phyloP scores from a whole-genome alignment of 176 grass and related monocot species.

The Areca catechu region DNA sequence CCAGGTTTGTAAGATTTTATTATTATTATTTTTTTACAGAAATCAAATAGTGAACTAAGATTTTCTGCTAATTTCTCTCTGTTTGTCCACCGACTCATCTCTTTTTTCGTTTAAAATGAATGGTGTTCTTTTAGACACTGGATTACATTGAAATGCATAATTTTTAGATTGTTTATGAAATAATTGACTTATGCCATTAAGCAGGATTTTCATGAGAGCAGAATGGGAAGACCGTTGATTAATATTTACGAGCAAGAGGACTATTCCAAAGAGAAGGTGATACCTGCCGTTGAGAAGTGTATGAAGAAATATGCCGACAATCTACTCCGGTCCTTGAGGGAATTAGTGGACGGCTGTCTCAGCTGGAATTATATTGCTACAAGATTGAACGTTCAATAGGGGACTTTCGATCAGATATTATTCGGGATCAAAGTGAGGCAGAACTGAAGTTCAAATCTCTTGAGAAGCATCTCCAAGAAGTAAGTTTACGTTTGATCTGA shows the following conservation, averaged over 20 bases:
- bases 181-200: not conserved
- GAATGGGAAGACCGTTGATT: conserved; percentile 47
- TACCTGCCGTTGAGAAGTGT: conserved; percentile 63
- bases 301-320: conserved; percentile 98
- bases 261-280: conserved; percentile 43
- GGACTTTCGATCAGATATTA: conserved; percentile 70
- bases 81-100: no score
- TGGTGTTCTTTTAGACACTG: no score
- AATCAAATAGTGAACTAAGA: no score
- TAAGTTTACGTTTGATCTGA: conserved; percentile 26
- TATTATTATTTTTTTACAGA: no score
- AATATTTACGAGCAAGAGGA: conserved; percentile 72
- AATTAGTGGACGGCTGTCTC: conserved; percentile 69
- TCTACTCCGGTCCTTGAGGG: conserved; percentile 74
- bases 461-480: conserved; percentile 80
- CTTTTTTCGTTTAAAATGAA: no score
- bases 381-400: conserved; percentile 82
- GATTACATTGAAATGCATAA: no score
- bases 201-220: conserved; percentile 65
- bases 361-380: conserved; percentile 76
- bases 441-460: conserved; percentile 57
- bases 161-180: no score
- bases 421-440: conserved; percentile 56
- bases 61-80: no score
- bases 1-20: no score